Evolutionary conservation across 2,329 filamentous ascomycete genomes (phyloP).

Genomic region (Penicillium sp.): DNA sequence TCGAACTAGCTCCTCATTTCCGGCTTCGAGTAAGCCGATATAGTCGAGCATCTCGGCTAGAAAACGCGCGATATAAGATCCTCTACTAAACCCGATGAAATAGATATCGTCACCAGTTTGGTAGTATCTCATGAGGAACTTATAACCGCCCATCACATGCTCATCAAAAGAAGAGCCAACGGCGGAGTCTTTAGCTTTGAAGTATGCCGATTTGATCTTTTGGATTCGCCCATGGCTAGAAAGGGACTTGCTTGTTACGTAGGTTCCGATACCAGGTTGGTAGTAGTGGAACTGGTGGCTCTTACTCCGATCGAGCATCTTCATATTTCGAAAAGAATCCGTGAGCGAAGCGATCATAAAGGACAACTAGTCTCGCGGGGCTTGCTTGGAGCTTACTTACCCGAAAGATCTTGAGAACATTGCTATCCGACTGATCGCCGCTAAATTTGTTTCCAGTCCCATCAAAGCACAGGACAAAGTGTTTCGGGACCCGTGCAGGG

Average conservation of each 20-base stretch:
- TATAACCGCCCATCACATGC: slow-evolving; percentile 75
- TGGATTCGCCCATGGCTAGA: slow-evolving; percentile 29
- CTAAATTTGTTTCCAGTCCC: slow-evolving; percentile 40
- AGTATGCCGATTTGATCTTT: slow-evolving; percentile 47
- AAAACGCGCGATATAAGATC: slow-evolving; percentile 66
- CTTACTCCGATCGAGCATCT: slow-evolving; percentile 37
- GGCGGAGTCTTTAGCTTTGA: slow-evolving; percentile 55
- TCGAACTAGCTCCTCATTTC: slow-evolving; percentile 74
- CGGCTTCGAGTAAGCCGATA: slow-evolving; percentile 67
- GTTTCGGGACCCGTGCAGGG: no score
- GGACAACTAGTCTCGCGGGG: no score
- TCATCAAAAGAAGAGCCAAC: slow-evolving; percentile 71
- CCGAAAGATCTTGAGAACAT: slow-evolving; percentile 41
- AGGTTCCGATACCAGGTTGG: slow-evolving; percentile 40
- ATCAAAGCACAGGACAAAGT: slow-evolving; percentile 39
- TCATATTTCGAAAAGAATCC: neutral
- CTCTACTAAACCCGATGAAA: slow-evolving; percentile 66
- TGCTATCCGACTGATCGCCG: slow-evolving; percentile 40
- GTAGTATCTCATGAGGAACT: slow-evolving; percentile 68
- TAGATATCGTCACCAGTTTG: slow-evolving; percentile 53
- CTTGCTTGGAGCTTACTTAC: slow-evolving; percentile 23
- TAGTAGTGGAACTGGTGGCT: slow-evolving; percentile 38
- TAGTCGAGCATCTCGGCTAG: slow-evolving; percentile 77
- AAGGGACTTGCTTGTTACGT: slow-evolving; percentile 33
- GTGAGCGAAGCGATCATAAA: no score